Base-by-base conservation (phyloP, 106 monocot species). In the Chionographis japonica region DNA sequence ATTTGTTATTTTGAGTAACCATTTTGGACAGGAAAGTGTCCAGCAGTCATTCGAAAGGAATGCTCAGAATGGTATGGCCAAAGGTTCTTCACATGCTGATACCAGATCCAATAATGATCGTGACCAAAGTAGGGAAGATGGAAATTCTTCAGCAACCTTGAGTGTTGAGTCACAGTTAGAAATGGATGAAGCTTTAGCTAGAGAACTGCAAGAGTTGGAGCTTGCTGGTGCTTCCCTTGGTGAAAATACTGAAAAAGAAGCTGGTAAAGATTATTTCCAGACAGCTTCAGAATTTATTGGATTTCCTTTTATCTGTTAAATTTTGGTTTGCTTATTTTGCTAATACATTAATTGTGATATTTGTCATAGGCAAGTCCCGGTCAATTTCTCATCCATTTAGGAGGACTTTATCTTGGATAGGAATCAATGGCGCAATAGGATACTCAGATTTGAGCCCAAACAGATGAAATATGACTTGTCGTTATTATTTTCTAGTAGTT, bases 101-200 rank as follows among this genome's bases (percentile, higher is more conserved):
- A 49, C 73, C 50, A 65, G 51, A 50, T 11, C 51, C 40, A 12
- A 50, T 55, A 39, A 62, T 59, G 55, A 35, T 59, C 60, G 58
- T 27, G 61, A 13, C 7, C 65, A 12, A 42, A 71, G 52, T 38
- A 55, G 40, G 5, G 65, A 56, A 40, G 72, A 72, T 14, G 62
- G 58, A 14, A 61, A 42, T 57, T 66, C 65, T 62, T 75, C 72
- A 49, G 61, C 43, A 63, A 66, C 57, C 60, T 35, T 60, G 37
- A 68, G 37, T 58, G 36, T 60, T 38, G 62, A 76, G 40, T 18
- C 57, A 39, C 88, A 84, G 40, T 61, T 88, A 58, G 78, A 68
- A 4, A 37, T 68, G 4, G 84, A 84, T 73, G 88, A 88, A 81
- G 81, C 78, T 59, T 67, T 76, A n/a, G 88, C 88, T 27, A 81